phyloP scores from a whole-genome alignment of 2,329 filamentous ascomycete genomes.

The Penicillium occitanis region DNA sequence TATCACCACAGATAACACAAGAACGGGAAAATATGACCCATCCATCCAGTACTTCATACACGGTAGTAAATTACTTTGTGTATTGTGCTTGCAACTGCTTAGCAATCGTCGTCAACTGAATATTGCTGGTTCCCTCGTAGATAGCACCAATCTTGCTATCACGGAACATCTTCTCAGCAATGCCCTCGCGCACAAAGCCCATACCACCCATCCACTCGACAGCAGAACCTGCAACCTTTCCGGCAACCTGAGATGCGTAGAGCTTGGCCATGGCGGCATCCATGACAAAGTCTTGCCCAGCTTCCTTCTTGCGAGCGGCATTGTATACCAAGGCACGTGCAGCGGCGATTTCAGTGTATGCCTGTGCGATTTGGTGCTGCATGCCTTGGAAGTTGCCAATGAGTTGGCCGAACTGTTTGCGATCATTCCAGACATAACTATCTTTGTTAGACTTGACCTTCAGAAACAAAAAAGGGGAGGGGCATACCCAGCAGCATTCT shows the following conservation, averaged over 20 bases:
- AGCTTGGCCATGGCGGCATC: conserved; percentile 99
- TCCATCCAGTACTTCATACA: background rate
- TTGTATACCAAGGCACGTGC: conserved; percentile 94
- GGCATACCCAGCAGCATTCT: conserved; percentile 78
- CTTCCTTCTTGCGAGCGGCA: conserved; percentile 95
- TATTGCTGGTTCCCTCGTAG: conserved; percentile 78
- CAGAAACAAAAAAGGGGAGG: background rate
- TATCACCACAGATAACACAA: background rate
- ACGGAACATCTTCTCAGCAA: conserved; percentile 96
- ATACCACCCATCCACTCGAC: conserved; percentile 99
- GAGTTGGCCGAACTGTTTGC: conserved; percentile 90
- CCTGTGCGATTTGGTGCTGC: conserved; percentile 97
- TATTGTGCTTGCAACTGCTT: conserved; percentile 70
- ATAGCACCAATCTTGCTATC: conserved; percentile 99
- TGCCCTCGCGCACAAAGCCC: conserved; percentile 94
- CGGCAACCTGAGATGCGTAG: conserved; percentile 88
- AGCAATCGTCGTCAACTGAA: conserved; percentile 69
- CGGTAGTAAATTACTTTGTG: conserved; percentile 48
- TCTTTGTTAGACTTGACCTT: background rate
- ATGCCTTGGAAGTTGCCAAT: conserved; percentile 98
- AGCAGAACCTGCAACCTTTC: conserved; percentile 77
- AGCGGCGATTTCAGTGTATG: conserved; percentile 88
- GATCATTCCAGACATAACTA: conserved; percentile 95
- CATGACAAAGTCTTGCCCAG: conserved; percentile 88
- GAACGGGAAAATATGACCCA: background rate